These are phyloP conservation scores for Tetrahymena borealis DNA, from an alignment of 73 alveolate genomes.

Conservation along the genomic window DNA sequence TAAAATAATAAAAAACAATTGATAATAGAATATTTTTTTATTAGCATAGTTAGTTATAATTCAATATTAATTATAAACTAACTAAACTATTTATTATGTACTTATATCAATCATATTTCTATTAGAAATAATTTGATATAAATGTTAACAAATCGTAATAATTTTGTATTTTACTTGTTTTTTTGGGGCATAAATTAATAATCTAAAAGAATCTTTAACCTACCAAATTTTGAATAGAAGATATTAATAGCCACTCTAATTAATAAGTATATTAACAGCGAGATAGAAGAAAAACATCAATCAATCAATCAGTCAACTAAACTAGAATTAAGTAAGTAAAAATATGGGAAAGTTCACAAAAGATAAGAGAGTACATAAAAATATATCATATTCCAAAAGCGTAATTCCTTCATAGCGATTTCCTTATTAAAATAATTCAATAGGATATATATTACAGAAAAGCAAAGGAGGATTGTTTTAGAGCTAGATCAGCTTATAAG, in stretches of 20 bases:
- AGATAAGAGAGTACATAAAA: slow-evolving; percentile 38
- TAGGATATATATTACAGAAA: slow-evolving; percentile 87
- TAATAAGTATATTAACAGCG: background rate
- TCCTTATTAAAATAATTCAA: background rate
- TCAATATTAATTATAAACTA: too few species aligned
- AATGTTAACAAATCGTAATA: too few species aligned
- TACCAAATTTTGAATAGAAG: background rate
- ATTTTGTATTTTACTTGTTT: too few species aligned
- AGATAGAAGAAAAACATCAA: background rate
- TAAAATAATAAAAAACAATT: too few species aligned
- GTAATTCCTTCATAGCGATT: slow-evolving; percentile 1
- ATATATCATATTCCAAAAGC: slow-evolving; percentile 36
- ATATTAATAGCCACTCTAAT: background rate
- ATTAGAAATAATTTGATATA: too few species aligned
- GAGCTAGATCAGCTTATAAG: slow-evolving; percentile 96
- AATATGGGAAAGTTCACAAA: slow-evolving; percentile 46
- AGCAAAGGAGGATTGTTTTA: slow-evolving; percentile 92
- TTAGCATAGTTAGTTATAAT: too few species aligned
- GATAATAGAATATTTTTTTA: too few species aligned
- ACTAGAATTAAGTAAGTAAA: background rate
- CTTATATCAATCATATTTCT: too few species aligned
- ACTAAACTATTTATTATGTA: too few species aligned
- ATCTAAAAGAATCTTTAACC: background rate
- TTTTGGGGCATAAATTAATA: too few species aligned
- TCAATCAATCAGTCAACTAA: background rate